Conservation (phyloP, 2,329 filamentous ascomycete genomes). For the Plenodomus biglobosus region DNA sequence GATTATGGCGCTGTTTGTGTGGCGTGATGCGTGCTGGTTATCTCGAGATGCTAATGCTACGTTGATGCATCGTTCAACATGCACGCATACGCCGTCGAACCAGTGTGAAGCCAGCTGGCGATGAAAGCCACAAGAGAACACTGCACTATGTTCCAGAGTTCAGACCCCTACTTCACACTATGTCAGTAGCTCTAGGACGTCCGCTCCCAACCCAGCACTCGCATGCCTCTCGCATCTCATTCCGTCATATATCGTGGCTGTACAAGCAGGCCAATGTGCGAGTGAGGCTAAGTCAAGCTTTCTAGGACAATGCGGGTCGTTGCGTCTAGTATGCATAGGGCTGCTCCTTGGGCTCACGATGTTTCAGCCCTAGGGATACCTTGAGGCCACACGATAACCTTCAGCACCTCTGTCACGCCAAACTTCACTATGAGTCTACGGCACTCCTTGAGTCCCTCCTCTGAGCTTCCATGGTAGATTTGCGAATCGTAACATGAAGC, state of each 20-base stretch:
- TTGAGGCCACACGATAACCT: slow-evolving; percentile 1
- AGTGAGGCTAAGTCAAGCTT: slow-evolving; percentile 4
- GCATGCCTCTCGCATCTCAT: neutral
- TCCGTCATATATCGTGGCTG: slow-evolving; percentile 2
- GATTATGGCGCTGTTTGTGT: too few relatives aligned
- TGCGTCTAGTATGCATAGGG: neutral
- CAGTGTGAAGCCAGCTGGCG: too few relatives aligned
- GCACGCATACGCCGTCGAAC: too few relatives aligned
- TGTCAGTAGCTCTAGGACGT: too few relatives aligned
- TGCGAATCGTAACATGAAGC: slow-evolving; percentile 5
- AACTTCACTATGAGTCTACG: neutral
- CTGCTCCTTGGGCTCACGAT: neutral
- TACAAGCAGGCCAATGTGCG: neutral
- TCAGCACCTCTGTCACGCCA: neutral
- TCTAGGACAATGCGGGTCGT: neutral
- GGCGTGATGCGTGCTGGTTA: too few relatives aligned
- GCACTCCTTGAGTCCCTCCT: slow-evolving; percentile 1
- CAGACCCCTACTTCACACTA: too few relatives aligned
- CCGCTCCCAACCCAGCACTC: neutral
- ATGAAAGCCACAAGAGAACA: too few relatives aligned
- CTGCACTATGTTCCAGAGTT: too few relatives aligned
- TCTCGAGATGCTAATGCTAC: too few relatives aligned
- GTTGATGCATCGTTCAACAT: too few relatives aligned
- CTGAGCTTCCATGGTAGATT: neutral
- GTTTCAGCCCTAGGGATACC: neutral